Evolutionary conservation across 192 early-diverging fungal species (phyloP).

Genomic region (Backusella circina): DNA sequence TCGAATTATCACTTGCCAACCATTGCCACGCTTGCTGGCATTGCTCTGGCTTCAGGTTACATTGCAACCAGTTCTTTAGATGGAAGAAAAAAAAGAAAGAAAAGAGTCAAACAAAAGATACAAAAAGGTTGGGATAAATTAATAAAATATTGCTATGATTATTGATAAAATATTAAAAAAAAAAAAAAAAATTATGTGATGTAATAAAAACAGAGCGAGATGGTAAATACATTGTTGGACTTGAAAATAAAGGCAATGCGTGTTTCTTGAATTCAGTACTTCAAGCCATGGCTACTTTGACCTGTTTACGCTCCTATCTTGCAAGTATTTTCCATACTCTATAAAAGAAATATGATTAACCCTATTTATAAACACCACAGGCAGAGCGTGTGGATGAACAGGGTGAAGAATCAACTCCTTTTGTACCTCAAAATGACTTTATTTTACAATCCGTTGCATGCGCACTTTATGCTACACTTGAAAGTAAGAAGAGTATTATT

Average conservation of each 20-base stretch:
- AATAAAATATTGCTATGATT: not conserved
- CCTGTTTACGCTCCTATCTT: conserved; percentile 7
- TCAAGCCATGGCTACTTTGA: conserved; percentile 39
- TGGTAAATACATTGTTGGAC: conserved; percentile 51
- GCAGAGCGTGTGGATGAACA: conserved; percentile 37
- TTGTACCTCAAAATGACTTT: conserved; percentile 25
- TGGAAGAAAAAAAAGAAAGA: conserved; percentile 15
- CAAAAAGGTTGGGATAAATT: conserved; percentile 11
- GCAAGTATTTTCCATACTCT: not conserved
- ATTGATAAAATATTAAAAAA: too few species aligned
- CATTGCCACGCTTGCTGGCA: conserved; percentile 27
- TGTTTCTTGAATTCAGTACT: conserved; percentile 91
- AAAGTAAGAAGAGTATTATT: conserved; percentile 29
- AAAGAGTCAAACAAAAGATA: conserved; percentile 23
- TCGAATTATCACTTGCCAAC: conserved; percentile 33
- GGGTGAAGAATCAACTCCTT: conserved; percentile 23
- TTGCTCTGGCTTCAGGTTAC: conserved; percentile 30
- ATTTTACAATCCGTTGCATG: conserved; percentile 33
- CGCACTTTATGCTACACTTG: conserved; percentile 34
- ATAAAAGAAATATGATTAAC: not conserved
- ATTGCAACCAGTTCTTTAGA: not conserved
- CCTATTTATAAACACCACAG: not conserved
- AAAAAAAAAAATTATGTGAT: not conserved
- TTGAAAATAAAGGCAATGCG: conserved; percentile 87
- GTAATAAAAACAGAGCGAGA: conserved; percentile 22